Percentiles rank a stretch among this genome's conserved stretches.
Conservation (phyloP, 257 asterid species). For the Nicotiana otophora region DNA sequence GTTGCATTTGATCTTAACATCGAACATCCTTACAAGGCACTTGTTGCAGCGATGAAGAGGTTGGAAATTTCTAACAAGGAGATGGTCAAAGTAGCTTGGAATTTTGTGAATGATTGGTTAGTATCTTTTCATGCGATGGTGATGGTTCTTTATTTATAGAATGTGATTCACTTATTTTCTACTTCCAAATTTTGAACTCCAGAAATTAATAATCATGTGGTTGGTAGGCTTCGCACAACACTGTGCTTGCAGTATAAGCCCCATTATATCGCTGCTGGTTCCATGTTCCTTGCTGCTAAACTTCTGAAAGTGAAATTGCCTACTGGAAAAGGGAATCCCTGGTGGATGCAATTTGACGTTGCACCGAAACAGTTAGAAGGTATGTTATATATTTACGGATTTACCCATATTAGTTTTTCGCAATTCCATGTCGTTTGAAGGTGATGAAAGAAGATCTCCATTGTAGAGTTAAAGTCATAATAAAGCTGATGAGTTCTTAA, state of each 20-base stretch:
- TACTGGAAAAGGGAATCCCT: slow-evolving; percentile 31
- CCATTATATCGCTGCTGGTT: slow-evolving; percentile 56
- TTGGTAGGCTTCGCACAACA: slow-evolving; percentile 47
- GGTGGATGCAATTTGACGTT: slow-evolving; percentile 75
- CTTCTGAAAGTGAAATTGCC: slow-evolving; percentile 45
- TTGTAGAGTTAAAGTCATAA: not conserved
- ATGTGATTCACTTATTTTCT: slow-evolving; percentile 1
- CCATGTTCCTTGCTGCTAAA: slow-evolving; percentile 52
- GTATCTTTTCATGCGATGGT: not conserved
- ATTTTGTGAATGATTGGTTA: slow-evolving; percentile 65
- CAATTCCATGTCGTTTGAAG: not conserved
- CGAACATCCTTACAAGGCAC: slow-evolving; percentile 58
- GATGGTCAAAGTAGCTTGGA: slow-evolving; percentile 53
- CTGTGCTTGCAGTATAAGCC: slow-evolving; percentile 64
- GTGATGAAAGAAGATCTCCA: not conserved
- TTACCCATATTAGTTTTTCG: not conserved
- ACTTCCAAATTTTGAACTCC: not conserved
- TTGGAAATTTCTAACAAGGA: slow-evolving; percentile 40
- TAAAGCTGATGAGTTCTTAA: not conserved
- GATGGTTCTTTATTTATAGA: not conserved
- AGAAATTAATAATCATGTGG: slow-evolving; percentile 6
- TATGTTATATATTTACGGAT: slow-evolving; percentile 14
- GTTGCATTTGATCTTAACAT: slow-evolving; percentile 56
- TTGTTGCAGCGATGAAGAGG: slow-evolving; percentile 46
- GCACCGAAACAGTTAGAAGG: slow-evolving; percentile 49